Evolutionary conservation across 1,284 basidiomycete genomes (phyloP).

Genomic region (Sanghuangporus baumii): DNA sequence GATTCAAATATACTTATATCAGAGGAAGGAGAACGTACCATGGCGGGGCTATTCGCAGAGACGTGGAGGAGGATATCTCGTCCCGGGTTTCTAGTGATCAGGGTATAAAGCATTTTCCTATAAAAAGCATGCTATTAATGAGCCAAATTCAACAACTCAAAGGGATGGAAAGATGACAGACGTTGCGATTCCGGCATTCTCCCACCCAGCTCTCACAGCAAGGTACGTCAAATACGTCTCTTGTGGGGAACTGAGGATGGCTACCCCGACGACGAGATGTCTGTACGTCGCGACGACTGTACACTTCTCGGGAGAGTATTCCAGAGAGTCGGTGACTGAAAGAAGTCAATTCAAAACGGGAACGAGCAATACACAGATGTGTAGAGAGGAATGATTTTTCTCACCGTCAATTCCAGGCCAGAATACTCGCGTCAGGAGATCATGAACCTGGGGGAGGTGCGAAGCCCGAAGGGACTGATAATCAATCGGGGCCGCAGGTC

Average conservation of each 20-base stretch:
- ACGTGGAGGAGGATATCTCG: slow-evolving; percentile 76
- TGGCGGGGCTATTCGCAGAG: slow-evolving; percentile 71
- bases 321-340: slow-evolving; percentile 61
- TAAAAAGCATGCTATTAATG: background rate
- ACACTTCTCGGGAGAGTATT: slow-evolving; percentile 59
- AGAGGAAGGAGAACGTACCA: slow-evolving; percentile 40
- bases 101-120: slow-evolving; percentile 71
- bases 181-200: slow-evolving; percentile 71
- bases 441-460: slow-evolving; percentile 66
- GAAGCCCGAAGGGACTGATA: slow-evolving; percentile 54
- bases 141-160: background rate
- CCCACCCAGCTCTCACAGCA: slow-evolving; percentile 70
- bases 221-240: slow-evolving; percentile 79
- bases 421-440: slow-evolving; percentile 56
- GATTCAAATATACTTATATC: background rate
- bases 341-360: background rate
- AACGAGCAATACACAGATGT: background rate
- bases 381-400: slow-evolving; percentile 16
- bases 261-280: slow-evolving; percentile 65
- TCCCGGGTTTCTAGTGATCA: slow-evolving; percentile 61
- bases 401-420: slow-evolving; percentile 71
- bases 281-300: slow-evolving; percentile 69
- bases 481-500: slow-evolving; percentile 46
- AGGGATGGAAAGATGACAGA: slow-evolving; percentile 29
- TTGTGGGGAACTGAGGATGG: slow-evolving; percentile 68